Base-by-base conservation (phyloP, 2,329 filamentous ascomycete species). In the Macrophomina tecta region DNA sequence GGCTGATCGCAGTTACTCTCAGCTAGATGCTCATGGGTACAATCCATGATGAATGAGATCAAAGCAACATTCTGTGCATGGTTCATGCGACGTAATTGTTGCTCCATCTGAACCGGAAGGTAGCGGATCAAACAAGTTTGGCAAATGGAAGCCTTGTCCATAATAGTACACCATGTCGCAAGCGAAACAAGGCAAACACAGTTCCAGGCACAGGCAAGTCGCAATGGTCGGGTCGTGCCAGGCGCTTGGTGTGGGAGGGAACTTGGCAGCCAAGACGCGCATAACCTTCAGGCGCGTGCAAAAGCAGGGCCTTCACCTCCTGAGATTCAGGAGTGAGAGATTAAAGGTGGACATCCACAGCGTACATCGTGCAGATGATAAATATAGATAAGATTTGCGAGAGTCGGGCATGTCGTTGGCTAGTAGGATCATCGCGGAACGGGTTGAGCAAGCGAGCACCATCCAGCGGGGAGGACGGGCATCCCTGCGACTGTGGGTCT, bases 381-480 rank as follows among this genome's bases (percentile, higher is more conserved):
- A 11, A 30, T 28, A 51, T 51, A 51, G 48, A 51, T 23, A n/a
- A 51, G 48, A 51, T 14, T 51, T 51, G 42, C 11, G 42, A 45
- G 12, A 45, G 42, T 9, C 18, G 48, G 14, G 6, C 9, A 51
- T 14, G 23, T 51, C 18, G 48, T 30, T 12, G 16, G n/a, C 16
- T 23, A 48, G 16, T 45, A 45, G 42, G 42, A 45, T 45, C 42
- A 5, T 16, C 42, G 42, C 42, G 42, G 42, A 18, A 45, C 42
- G 5, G 28, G 28, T 34, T 8, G 49, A 30, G 23, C 14, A 11
- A 12, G 12, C 49, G 18, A 28, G 52, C 52, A 55, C 52, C 34
- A 9, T 40, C 52, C 52, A 55, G 52, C n/a, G n/a, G 32, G 34
- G 9, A 34, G 32, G 52, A 55, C 52, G 52, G 34, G 52, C n/a